Evolutionary conservation across 78 protist species (phyloP).

Genomic region (Guillardia theta): DNA sequence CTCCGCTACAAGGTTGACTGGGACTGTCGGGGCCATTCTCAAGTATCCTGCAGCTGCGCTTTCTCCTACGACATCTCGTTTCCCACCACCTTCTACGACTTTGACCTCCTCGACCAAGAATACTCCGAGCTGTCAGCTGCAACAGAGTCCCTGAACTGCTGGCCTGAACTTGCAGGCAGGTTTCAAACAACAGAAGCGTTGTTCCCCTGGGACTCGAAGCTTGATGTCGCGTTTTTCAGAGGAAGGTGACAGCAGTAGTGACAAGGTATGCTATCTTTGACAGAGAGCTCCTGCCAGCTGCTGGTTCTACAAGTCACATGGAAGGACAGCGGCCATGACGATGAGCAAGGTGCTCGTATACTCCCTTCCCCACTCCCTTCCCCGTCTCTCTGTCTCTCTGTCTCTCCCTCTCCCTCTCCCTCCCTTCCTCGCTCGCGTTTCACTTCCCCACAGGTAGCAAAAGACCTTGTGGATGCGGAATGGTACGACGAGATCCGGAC

Average conservation of each 20-base stretch:
- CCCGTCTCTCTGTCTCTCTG: too few relatives aligned
- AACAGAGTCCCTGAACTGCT: too few relatives aligned
- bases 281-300: not conserved
- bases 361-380: too few relatives aligned
- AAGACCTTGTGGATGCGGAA: not conserved
- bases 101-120: not conserved
- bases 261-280: not conserved
- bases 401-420: too few relatives aligned
- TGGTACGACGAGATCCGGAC: conserved; percentile 20
- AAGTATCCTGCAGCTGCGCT: too few relatives aligned
- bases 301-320: not conserved
- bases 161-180: too few relatives aligned
- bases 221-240: not conserved
- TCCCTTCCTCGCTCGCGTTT: too few relatives aligned
- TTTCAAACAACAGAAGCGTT: not conserved
- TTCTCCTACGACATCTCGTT: conserved; percentile 27
- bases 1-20: not conserved
- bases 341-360: too few relatives aligned
- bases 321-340: not conserved
- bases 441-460: not conserved
- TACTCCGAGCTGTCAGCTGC: not conserved
- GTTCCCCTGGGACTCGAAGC: conserved; percentile 1
- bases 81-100: not conserved
- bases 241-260: not conserved
- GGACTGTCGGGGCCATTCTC: too few relatives aligned